Evolutionary conservation across 306 rosid species (phyloP).

Genomic region (Citrullus mucosospermus): DNA sequence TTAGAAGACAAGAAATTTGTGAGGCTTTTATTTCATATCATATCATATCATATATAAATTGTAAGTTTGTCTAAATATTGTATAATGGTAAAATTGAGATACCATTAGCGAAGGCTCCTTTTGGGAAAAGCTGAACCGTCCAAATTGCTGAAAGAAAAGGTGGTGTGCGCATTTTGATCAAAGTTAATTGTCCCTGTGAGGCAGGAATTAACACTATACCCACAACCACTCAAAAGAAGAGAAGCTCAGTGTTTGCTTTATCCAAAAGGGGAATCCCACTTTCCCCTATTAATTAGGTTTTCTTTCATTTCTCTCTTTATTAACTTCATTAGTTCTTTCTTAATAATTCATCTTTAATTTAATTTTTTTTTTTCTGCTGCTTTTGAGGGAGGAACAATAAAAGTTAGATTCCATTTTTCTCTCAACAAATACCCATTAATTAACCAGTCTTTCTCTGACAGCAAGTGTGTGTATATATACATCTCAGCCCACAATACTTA

Average conservation of each 20-base stretch:
- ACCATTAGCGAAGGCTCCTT: neutral
- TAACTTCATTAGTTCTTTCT: neutral
- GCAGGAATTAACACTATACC: neutral
- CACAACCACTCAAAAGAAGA: conserved; percentile 4
- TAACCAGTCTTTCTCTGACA: neutral
- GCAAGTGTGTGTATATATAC: neutral
- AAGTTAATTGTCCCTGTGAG: conserved; percentile 1
- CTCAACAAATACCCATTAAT: neutral
- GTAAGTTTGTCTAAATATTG: too few species aligned
- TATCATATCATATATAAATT: too few species aligned
- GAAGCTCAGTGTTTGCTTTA: conserved; percentile 4
- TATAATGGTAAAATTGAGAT: neutral
- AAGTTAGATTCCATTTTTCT: neutral
- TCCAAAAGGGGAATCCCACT: conserved; percentile 9
- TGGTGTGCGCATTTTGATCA: neutral
- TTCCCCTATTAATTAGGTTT: neutral
- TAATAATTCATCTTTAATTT: neutral
- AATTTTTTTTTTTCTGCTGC: neutral
- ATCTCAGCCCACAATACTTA: neutral
- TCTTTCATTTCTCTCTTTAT: neutral
- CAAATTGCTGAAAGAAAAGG: conserved; percentile 1
- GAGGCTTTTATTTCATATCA: too few species aligned
- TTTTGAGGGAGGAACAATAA: neutral
- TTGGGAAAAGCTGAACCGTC: conserved; percentile 10
- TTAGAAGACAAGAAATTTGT: neutral